Conservation (phyloP, 2,329 filamentous ascomycete genomes). For the Ustilaginoidea virens region DNA sequence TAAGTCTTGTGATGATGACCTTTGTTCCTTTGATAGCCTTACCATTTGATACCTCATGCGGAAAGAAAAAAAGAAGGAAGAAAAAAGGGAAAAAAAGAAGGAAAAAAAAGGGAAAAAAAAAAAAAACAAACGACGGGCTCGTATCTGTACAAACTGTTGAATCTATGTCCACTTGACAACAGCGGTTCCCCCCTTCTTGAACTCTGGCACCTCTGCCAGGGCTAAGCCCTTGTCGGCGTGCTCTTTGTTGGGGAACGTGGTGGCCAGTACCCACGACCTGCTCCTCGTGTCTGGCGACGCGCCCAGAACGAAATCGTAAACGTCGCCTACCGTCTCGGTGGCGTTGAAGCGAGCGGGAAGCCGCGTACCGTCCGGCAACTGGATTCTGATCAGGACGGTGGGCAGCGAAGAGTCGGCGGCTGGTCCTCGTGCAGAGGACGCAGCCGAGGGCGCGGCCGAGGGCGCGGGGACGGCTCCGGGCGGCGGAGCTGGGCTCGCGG, state of each 20-base stretch:
- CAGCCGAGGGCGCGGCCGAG: slow-evolving; percentile 19
- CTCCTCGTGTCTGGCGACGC: slow-evolving; percentile 39
- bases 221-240: slow-evolving; percentile 49
- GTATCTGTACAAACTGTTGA: no score
- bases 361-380: slow-evolving; percentile 62
- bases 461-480: slow-evolving; percentile 14
- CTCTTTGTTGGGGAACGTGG: slow-evolving; percentile 72
- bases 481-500: slow-evolving; percentile 11
- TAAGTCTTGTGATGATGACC: no score
- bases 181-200: slow-evolving; percentile 49
- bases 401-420: slow-evolving; percentile 50
- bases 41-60: no score
- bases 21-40: no score
- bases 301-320: slow-evolving; percentile 60
- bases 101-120: no score
- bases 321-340: slow-evolving; percentile 59
- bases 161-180: slow-evolving; percentile 46
- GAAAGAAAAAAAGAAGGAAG: no score
- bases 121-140: no score
- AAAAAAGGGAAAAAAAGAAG: no score
- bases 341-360: slow-evolving; percentile 72
- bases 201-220: slow-evolving; percentile 45
- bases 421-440: slow-evolving; percentile 16
- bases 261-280: slow-evolving; percentile 60
- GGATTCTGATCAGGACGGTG: slow-evolving; percentile 56